Evolutionary conservation across 2,329 filamentous ascomycete genomes (phyloP).

Genomic region (Ambrosiella beaveri): DNA sequence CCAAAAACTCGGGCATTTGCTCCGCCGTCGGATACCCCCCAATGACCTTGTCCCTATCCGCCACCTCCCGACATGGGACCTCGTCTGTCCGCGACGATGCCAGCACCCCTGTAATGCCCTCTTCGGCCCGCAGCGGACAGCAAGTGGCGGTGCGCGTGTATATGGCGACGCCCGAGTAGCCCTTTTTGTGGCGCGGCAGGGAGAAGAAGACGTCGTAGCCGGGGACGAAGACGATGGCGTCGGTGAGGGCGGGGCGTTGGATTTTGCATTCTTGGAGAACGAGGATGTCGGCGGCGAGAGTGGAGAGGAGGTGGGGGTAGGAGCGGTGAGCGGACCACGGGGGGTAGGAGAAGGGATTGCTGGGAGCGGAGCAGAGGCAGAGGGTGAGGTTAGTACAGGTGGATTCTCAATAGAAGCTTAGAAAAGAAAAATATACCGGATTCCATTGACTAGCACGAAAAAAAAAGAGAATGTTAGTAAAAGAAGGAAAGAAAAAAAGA

Average conservation of each 20-base stretch:
- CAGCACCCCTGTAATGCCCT: slow-evolving; percentile 66
- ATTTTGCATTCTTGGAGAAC: slow-evolving; percentile 96
- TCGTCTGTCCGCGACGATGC: too few species aligned
- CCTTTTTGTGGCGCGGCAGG: slow-evolving; percentile 84
- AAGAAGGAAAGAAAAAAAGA: neutral
- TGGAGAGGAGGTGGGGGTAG: slow-evolving; percentile 79
- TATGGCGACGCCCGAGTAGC: slow-evolving; percentile 88
- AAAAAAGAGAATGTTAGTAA: slow-evolving; percentile 9
- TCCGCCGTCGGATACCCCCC: slow-evolving; percentile 65
- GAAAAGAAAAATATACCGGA: slow-evolving; percentile 37
- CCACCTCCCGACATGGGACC: too few species aligned
- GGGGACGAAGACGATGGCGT: slow-evolving; percentile 89
- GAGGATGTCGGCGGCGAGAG: slow-evolving; percentile 79
- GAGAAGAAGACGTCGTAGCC: slow-evolving; percentile 97
- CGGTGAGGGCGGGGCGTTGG: slow-evolving; percentile 73
- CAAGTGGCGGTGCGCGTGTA: slow-evolving; percentile 83
- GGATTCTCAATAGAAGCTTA: neutral
- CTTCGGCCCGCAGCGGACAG: slow-evolving; percentile 74
- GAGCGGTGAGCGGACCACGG: slow-evolving; percentile 60
- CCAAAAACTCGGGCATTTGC: slow-evolving; percentile 44
- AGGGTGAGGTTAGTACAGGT: neutral
- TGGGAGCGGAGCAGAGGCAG: slow-evolving; percentile 24
- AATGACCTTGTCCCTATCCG: slow-evolving; percentile 35
- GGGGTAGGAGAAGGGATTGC: slow-evolving; percentile 65
- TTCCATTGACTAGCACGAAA: slow-evolving; percentile 53